Evolutionary conservation across 2,329 filamentous ascomycete genomes (phyloP).

Genomic region (Nothomitra cinnamomea): DNA sequence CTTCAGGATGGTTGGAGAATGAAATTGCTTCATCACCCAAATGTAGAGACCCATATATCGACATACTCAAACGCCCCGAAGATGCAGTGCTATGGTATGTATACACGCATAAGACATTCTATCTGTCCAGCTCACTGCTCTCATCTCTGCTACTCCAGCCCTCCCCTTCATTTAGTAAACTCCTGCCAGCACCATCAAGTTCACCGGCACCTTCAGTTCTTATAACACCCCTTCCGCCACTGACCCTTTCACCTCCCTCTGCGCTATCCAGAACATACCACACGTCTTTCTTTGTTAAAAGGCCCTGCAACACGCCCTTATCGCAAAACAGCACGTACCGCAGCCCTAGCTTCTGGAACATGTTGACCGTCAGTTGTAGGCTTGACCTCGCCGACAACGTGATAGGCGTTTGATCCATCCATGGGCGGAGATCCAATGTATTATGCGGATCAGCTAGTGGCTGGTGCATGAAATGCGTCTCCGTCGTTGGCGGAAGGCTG

Average conservation of each 20-base stretch:
- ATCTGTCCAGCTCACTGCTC: neutral
- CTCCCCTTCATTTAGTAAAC: neutral
- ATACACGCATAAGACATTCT: neutral
- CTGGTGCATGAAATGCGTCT: slow-evolving; percentile 72
- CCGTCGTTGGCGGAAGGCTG: slow-evolving; percentile 49
- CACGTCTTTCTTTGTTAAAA: slow-evolving; percentile 94
- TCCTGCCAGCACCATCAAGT: neutral
- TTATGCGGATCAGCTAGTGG: slow-evolving; percentile 60
- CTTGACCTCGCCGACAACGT: slow-evolving; percentile 63
- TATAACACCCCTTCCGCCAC: neutral
- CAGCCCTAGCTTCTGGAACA: slow-evolving; percentile 89
- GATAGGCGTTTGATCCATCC: slow-evolving; percentile 98
- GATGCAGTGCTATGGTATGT: too few species aligned
- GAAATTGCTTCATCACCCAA: too few species aligned
- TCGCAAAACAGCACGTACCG: slow-evolving; percentile 81
- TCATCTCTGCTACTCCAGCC: neutral
- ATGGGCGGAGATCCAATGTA: slow-evolving; percentile 77
- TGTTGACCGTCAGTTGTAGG: slow-evolving; percentile 71
- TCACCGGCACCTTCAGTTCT: neutral
- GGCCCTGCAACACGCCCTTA: slow-evolving; percentile 60
- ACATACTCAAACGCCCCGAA: too few species aligned
- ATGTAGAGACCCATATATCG: too few species aligned
- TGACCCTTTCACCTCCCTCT: slow-evolving; percentile 28
- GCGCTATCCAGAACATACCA: slow-evolving; percentile 81
- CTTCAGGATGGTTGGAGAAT: too few species aligned